Base-by-base conservation (phyloP, 441 rosid genomes). In the Sinapis alba region DNA sequence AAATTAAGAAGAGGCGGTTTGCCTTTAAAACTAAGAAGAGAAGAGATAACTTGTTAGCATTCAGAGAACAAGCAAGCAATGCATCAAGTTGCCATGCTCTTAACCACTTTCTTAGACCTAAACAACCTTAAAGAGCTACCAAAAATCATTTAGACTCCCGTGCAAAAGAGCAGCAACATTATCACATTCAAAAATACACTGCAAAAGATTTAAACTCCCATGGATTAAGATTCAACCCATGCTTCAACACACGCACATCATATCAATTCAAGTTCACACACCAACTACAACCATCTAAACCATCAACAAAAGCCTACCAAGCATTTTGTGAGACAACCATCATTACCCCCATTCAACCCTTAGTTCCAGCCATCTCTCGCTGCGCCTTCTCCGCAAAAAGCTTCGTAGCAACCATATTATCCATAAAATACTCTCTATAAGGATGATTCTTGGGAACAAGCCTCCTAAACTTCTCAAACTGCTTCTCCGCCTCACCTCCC, bases 221-320 rank as follows among this genome's bases (percentile, higher is more conserved):
- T 64, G 51, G 51, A 54, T 24, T 13, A 38, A 36, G 28, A 36
- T 66, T 58, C 60, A 63, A 71, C 61, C 60, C 73, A 26, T 2
- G 8, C 36, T 66, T 58, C 60, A 63, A 71, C 61, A 68, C 73
- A 26, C 3, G 8, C 36, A 32, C 36, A 61, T 24, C 68, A 34
- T 3, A 7, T 2, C 62, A 45, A 13, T 68, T 15, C 74, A 75
- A 12, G 7, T 54, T 61, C 69, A 68, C 36, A 62, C 26, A 75
- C 56, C n/a, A 13, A 45, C 62, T 21, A 51, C 78, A 75, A 27
- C 51, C 72, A 74, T 59, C 72, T 65, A 50, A 53, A 54, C 1
- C 65, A 69, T 27, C 56, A 65, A 26, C 51, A 10, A 54, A 24
- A 23, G 15, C 6, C 62, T 62, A 71, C 45, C 72, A 60, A 72